These are phyloP conservation scores for Celoporthe dispersa DNA, from an alignment of 2,329 filamentous ascomycete species.

Conservation along the genomic window DNA sequence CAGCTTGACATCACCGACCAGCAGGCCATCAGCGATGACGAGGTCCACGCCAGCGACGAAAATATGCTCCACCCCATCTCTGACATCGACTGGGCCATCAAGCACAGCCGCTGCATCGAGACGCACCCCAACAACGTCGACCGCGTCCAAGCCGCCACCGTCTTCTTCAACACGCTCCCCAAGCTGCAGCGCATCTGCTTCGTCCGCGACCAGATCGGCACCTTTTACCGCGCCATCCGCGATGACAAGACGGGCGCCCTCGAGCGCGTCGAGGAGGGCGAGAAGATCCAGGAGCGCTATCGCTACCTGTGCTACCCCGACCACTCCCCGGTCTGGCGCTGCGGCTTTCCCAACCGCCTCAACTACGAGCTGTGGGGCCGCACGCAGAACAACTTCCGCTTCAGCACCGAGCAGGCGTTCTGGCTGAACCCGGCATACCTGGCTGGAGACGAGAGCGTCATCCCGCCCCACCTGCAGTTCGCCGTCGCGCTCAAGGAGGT, in stretches of 20 bases:
- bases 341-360: constrained; percentile 25
- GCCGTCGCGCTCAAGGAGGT: neutral
- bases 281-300: constrained; percentile 9
- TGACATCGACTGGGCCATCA: constrained; percentile 22
- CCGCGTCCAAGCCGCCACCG: constrained; percentile 15
- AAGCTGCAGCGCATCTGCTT: constrained; percentile 25
- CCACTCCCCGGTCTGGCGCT: constrained; percentile 17
- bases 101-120: constrained; percentile 20
- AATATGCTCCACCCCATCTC: neutral
- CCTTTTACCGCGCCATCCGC: constrained; percentile 11
- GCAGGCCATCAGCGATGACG: constrained; percentile 10
- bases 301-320: constrained; percentile 15
- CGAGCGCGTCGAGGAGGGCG: constrained; percentile 12
- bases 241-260: neutral
- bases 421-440: constrained; percentile 17
- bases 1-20: constrained; percentile 28
- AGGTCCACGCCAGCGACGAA: constrained; percentile 2
- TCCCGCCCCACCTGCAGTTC: constrained; percentile 8
- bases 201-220: constrained; percentile 26
- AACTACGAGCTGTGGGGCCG: constrained; percentile 16
- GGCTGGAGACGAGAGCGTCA: constrained; percentile 7
- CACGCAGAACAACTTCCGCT: neutral
- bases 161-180: constrained; percentile 22
- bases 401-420: constrained; percentile 5
- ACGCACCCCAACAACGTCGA: constrained; percentile 13